Base-by-base conservation (phyloP, 805 yeast species). In the Saccharomycopsis babjevae region DNA sequence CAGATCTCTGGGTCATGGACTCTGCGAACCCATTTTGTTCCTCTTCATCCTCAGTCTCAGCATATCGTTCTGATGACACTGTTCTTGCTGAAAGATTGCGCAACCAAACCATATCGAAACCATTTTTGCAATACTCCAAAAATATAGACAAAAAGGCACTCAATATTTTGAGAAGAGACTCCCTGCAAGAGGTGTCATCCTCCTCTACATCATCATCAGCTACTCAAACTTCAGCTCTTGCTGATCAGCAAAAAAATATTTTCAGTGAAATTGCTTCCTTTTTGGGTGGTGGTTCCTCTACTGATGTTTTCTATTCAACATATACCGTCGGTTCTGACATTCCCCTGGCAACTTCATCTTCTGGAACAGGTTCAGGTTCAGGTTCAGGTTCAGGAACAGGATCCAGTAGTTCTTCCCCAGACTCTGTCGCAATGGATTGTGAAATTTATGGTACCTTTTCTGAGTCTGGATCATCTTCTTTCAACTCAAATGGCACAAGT, bases 1-100 rank as follows among this genome's bases (percentile, higher is more conserved):
- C 88, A 0, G 93, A 87, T 69, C 72, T 88, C 25, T 86, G 89
- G 89, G 81, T 86, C 25, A 76, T 80, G 62, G 74, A 77, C 32
- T 69, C 78, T 1, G 67, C 72, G 50, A 83, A 82, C 66, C 79
- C 85, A 1, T 78, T 75, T 61, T 80, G 84, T 67, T 54, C 67
- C 2, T 62, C 69, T 3, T 62, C 61, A 6, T 60, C 62, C 16
- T 57, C 62, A 11, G 34, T 55, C 5, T 55, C 61, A 16, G 20
- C 54, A 4, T 39, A 30, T 22, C 36, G 54, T 18, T 5, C 18
- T 28, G 28, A 46, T n/a, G 22, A 32, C 6, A 6, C 57, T 5
- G 39, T 59, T 54, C 59, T 56, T 56, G 54, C 46, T 5, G 36
- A 38, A 56, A 18, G 30, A 38, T 38, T 56, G 18, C 50, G 22